phyloP scores from a whole-genome alignment of 2,329 filamentous ascomycete species.

The Phaeosphaeria sp. region DNA sequence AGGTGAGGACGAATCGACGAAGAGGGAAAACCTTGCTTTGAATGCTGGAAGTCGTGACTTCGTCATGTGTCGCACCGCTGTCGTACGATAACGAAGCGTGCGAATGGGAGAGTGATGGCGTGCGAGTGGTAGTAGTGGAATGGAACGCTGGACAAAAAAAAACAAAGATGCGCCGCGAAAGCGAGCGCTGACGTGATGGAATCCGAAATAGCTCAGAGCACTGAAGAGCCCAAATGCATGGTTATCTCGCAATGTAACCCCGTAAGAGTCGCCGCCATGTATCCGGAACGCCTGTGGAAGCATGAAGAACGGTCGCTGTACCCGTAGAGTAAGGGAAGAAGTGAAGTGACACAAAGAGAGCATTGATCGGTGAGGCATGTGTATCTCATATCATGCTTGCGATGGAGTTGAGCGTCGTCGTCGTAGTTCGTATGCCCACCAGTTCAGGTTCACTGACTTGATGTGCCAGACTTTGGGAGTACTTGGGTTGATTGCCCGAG shows the following conservation, averaged over 20 bases:
- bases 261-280: slow-evolving; percentile 3
- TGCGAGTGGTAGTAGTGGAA: background rate
- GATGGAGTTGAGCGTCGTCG: slow-evolving; percentile 41
- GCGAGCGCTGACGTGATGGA: slow-evolving; percentile 30
- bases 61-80: slow-evolving; percentile 14
- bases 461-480: slow-evolving; percentile 28
- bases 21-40: background rate
- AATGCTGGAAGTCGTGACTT: slow-evolving; percentile 31
- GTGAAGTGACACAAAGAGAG: background rate
- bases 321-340: slow-evolving; percentile 5
- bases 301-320: slow-evolving; percentile 8
- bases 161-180: background rate
- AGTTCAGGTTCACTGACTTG: slow-evolving; percentile 45
- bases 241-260: slow-evolving; percentile 7
- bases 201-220: background rate
- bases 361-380: slow-evolving; percentile 1
- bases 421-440: slow-evolving; percentile 40
- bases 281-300: slow-evolving; percentile 17
- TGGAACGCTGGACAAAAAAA: slow-evolving; percentile 5
- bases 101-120: background rate
- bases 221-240: background rate
- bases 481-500: slow-evolving; percentile 18
- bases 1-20: slow-evolving; percentile 5
- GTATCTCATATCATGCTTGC: slow-evolving; percentile 42
- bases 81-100: background rate